Evolutionary conservation across 192 early-diverging fungal species (phyloP), one percentile per base, ranked within the genome.

Genomic region (Jimgerdemannia flammicorona): DNA sequence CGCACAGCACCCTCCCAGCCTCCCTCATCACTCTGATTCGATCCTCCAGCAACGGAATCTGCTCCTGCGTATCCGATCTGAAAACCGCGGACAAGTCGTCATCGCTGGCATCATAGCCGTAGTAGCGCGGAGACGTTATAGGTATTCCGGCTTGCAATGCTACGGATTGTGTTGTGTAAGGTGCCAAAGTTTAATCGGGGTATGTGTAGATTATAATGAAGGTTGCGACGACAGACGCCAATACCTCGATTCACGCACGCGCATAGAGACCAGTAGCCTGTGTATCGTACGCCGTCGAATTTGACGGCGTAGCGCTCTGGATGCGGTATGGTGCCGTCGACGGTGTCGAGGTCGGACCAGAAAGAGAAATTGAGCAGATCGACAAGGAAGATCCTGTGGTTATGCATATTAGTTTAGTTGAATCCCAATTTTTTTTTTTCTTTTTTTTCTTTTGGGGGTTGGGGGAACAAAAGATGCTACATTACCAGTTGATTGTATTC

Each of bases 301-400:
- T 76, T 72, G 11, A 96, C 90, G 10, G 87, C 81, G 79, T 89
- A 94, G 54, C 87, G 86, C 20, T 87, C 77, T 3, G 82, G 80
- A 70, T 78, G 73, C 6, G 82, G 72, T 1, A 74, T 72, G 9
- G 81, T 73, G 17, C 79, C 80, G 72, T 90, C 83, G 8, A 75
- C 77, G 64, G 74, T 75, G n/a, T 87, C 89, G 40, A 84, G 70
- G 40, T 91, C 86, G 20, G 87, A 82, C 93, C 93, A 96, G 77
- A 96, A 96, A 39, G 93, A 95, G 79, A 95, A 96, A 79, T 96
- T 96, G 29, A 95, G 84, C 17, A 90, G 76, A 78, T 96, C 95
- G 2, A 94, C 87, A 4, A 96, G 72, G 67, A 96, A 96, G 40
- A 96, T 95, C 91, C 91, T 86, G 68, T 66, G 19, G 3, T 3